Evolutionary conservation across 2,329 filamentous ascomycete genomes (phyloP), one percentile per base, ranked within the genome.

Genomic region (Arthroderma sp.): DNA sequence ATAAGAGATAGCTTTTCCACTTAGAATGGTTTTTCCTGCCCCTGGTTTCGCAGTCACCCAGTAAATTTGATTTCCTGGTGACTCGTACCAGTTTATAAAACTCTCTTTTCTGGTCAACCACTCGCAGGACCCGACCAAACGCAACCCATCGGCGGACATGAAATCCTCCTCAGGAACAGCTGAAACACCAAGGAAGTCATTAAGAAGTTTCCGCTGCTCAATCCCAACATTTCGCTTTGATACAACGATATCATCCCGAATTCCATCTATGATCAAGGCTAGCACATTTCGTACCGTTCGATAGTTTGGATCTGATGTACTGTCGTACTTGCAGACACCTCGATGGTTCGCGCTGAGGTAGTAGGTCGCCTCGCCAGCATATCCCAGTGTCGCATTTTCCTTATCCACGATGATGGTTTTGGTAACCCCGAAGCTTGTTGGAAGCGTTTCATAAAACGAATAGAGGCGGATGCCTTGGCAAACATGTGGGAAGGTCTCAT

Each of bases 401-500:
- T 61, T 62, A 7, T 64, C 56, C 2, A 71, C 57, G 4, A 68
- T 59, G 29, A 65, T 53, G 34, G 56, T 50, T 38, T 42, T 47
- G 29, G 47, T 37, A 11, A 48, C n/a, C 31, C 54, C 58, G 6
- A 58, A 46, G 9, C 49, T 50, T 5, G 56, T 53, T 11, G 53
- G 53, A 15, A 60, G 47, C 0, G 65, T 70, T 48, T 73, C 70
- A 49, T 70, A 71, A 49, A 72, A 73, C 0, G 68, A 72, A 52
- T 61, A 59, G 4, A 72, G 53, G 1, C 57, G 50, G 1, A 71
- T 47, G 11, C 56, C 53, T 3, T 54, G 49, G 0, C 61, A 60
- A 47, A 63, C 52, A 40, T 69, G 60, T 0, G 64, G 62, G 48
- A 73, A 73, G 29, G 61, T 52, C 3, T 71, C 65, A 50, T 73